Base-by-base conservation (phyloP, 805 yeast genomes). In the Grigorovia yakushimaensis region DNA sequence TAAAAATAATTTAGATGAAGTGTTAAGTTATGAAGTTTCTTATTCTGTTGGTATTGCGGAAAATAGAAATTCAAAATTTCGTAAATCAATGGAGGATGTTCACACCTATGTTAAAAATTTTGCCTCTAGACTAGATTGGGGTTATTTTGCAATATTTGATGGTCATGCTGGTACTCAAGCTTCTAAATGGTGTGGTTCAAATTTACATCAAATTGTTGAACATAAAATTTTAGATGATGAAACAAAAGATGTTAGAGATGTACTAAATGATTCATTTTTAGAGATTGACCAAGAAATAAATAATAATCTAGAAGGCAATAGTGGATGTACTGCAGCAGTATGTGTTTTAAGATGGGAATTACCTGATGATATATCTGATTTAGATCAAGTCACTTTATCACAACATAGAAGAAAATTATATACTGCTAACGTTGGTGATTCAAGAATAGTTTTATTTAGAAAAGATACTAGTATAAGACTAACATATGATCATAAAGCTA, bases 131-230 rank as follows among this genome's bases (percentile, higher is more conserved):
- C 70, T 84, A 27, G 96, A 88, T 62, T 84, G 95, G 84, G 98
- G 96, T 2, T 91, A 86, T 62, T 88, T 91, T 74, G 98, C 94
- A 17, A 76, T 91, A 1, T 91, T 88, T 66, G 98, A 91, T 66
- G 98, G 98, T 10, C 98, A 91, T 67, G 98, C 98, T 2, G 98
- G 98, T 20, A 80, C 80, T 47, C 87, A 81, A 54, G 83, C 95
- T 8, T 95, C 98, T 1, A 78, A 91, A 57, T 89, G 95, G 94
- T 88, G 97, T 69, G 95, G 96, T 0, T 81, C 86, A 52, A 80
- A 84, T 57, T 65, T 91, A 48, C 97, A 91, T 61, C 70, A 79
- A 21, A 66, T 84, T 27, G 62, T 85, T 41, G 88, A 82, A 54
- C 74, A 74, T 46, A 75, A 73, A 46, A 73, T 88, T 19, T 60